Evolutionary conservation across 106 monocot genomes (phyloP), one percentile per base, ranked within the genome.

Genomic region (Apostasia shenzhenica): DNA sequence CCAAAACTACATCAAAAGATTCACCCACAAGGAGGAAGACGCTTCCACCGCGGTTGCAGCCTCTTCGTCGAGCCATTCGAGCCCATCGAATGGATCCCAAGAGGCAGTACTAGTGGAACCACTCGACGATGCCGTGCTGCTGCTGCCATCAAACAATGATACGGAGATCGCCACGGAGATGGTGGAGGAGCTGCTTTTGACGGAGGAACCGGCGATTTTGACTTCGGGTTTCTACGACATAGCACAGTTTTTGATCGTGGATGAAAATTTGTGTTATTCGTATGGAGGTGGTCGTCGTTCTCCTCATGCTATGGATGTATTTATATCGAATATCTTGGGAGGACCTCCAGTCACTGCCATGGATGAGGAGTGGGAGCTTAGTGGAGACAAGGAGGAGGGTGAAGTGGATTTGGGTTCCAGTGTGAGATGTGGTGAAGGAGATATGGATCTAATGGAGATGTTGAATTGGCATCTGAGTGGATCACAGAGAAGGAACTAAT

Each of bases 1-100:
- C 0, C 83, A 90, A 55, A 78, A 90, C 41, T 90, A 90, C 80
- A 90, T 94, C 78, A 66, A 54, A 50, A 87, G 75, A 26, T 26
- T 26, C 26, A 26, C 26, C 26, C 47, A 70, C 66, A 67, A 69
- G 52, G 45, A 57, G 3, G 5, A 0, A 1, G 37, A 62, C 9
- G 4, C 2, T 9, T 42, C 26, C 56, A 12, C 0, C 45, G 10
- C 7, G 1, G 13, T 13, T 13, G 7, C 13, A 38, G 11, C 9
- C 46, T 11, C 55, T 4, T 0, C 4, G 12, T 13, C 62, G 9
- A 45, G 12, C 45, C 62, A 45, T 59, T 59, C 63, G 11, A 71
- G 2, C 38, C n/a, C 52, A 14, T 2, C 45, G 38, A 46, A 43
- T 55, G 55, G 62, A 42, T 12, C 64, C 55, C 64, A 37, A 3